Evolutionary conservation across 2,329 filamentous ascomycete genomes (phyloP).

Genomic region (Tricladium varicosporioides): DNA sequence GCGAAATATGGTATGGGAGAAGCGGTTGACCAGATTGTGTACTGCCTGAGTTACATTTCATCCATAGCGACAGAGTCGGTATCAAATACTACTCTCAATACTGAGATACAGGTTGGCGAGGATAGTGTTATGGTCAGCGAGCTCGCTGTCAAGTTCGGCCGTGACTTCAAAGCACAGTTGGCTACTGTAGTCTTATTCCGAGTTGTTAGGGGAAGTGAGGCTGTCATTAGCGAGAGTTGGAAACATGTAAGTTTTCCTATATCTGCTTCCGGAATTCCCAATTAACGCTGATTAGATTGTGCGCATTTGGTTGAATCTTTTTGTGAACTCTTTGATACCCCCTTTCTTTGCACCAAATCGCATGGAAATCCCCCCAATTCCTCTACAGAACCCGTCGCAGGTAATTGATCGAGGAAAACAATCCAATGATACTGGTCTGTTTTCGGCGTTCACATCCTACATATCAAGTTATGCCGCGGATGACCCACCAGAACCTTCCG

Average conservation of each 20-base stretch:
- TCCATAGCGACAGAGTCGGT: slow-evolving; percentile 74
- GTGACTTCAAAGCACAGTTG: slow-evolving; percentile 89
- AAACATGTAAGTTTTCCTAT: slow-evolving; percentile 58
- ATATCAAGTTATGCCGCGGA: slow-evolving; percentile 99
- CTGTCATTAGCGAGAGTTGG: slow-evolving; percentile 74
- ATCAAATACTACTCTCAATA: slow-evolving; percentile 86
- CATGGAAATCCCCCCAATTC: slow-evolving; percentile 76
- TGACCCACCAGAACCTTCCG: slow-evolving; percentile 94
- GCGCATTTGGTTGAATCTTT: slow-evolving; percentile 91
- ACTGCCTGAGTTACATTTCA: slow-evolving; percentile 85
- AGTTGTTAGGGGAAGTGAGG: slow-evolving; percentile 82
- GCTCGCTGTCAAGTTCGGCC: slow-evolving; percentile 90
- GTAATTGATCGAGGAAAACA: slow-evolving; percentile 85
- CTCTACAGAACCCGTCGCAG: slow-evolving; percentile 86
- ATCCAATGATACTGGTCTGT: slow-evolving; percentile 76
- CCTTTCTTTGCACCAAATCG: slow-evolving; percentile 70
- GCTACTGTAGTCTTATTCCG: slow-evolving; percentile 95
- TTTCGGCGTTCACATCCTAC: slow-evolving; percentile 93
- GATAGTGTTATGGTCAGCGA: slow-evolving; percentile 98
- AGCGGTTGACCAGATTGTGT: slow-evolving; percentile 89
- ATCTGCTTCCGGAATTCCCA: neutral
- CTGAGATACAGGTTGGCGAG: slow-evolving; percentile 88
- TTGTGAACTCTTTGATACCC: slow-evolving; percentile 89
- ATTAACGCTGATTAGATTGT: slow-evolving; percentile 63
- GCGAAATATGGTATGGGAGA: slow-evolving; percentile 79